Conservation (phyloP, 495 filamentous ascomycete species). For the Elasticomyces elasticus region DNA sequence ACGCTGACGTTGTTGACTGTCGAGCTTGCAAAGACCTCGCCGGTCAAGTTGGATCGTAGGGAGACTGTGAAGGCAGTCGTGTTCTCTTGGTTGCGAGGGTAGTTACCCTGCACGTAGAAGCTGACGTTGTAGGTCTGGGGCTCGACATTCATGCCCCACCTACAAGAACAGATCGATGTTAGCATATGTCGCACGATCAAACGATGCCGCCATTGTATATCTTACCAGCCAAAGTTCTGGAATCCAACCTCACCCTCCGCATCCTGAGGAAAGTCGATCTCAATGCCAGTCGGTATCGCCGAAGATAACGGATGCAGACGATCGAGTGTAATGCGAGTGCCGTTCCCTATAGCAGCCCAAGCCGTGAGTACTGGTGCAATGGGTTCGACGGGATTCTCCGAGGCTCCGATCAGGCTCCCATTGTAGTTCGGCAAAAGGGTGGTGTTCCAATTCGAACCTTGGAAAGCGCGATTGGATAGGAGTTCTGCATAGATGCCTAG, state of each 20-base stretch:
- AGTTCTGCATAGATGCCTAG: conserved; percentile 58
- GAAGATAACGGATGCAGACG: conserved; percentile 20
- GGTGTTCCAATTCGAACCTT: conserved; percentile 29
- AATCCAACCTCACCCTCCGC: conserved; percentile 24
- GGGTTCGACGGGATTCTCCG: conserved; percentile 1
- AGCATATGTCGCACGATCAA: not conserved
- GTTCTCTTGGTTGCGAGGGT: conserved; percentile 12
- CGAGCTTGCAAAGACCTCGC: conserved; percentile 37
- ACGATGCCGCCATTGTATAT: not conserved
- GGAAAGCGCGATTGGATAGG: conserved; percentile 61
- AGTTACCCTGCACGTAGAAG: conserved; percentile 27
- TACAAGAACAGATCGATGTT: not conserved
- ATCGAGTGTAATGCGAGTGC: conserved; percentile 11
- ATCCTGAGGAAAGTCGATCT: conserved; percentile 16
- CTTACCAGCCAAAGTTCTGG: conserved; percentile 17
- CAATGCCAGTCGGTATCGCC: conserved; percentile 15
- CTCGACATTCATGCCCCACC: conserved; percentile 13
- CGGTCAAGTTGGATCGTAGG: conserved; percentile 39
- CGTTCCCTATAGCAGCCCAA: conserved; percentile 16
- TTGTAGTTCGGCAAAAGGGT: not conserved
- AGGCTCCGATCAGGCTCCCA: not conserved
- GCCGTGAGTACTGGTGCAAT: conserved; percentile 13
- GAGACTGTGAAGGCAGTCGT: conserved; percentile 24
- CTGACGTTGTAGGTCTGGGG: conserved; percentile 26
- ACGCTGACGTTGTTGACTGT: conserved; percentile 13